A percentile compares a stretch with the other conserved stretches of the same genome.
Conservation (phyloP, 257 asterid species). For the Plantago ovata region DNA sequence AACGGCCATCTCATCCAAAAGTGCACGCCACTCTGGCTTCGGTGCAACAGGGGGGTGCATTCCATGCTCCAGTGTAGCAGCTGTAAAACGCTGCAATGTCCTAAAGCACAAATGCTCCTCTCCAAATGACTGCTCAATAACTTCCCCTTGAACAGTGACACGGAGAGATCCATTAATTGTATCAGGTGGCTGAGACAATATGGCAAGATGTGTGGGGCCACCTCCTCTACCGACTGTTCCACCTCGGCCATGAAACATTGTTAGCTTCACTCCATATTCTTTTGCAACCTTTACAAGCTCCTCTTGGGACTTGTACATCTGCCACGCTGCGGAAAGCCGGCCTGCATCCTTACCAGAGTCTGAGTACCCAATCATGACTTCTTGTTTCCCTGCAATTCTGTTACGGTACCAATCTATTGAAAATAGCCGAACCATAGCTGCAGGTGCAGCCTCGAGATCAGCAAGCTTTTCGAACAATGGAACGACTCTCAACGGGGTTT, state of each 20-base stretch:
- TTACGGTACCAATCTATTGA: constrained; percentile 82
- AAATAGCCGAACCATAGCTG: constrained; percentile 79
- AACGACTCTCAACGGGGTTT: constrained; percentile 70
- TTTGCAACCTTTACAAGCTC: constrained; percentile 86
- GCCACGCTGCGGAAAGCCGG: constrained; percentile 97
- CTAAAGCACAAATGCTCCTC: constrained; percentile 95
- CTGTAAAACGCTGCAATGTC: constrained; percentile 86
- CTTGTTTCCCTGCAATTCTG: constrained; percentile 82
- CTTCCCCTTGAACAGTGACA: constrained; percentile 96
- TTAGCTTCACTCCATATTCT: constrained; percentile 74
- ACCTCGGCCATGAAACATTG: constrained; percentile 93
- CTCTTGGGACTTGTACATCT: constrained; percentile 87
- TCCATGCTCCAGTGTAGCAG: constrained; percentile 99
- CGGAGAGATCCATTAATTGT: constrained; percentile 88
- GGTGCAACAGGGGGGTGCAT: constrained; percentile 88
- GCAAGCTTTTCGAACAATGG: constrained; percentile 93
- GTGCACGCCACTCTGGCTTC: constrained; percentile 89
- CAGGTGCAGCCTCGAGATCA: constrained; percentile 86
- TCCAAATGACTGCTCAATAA: constrained; percentile 85
- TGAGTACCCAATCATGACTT: constrained; percentile 96
- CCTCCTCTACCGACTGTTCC: constrained; percentile 97
- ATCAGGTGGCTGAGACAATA: constrained; percentile 93
- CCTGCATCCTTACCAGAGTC: constrained; percentile 98
- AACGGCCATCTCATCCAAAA: constrained; percentile 91
- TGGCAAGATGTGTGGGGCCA: constrained; percentile 95